Evolutionary conservation across 1,284 basidiomycete species (phyloP), one percentile per base, ranked within the genome.

Genomic region (Sanghuangporus weigelae): DNA sequence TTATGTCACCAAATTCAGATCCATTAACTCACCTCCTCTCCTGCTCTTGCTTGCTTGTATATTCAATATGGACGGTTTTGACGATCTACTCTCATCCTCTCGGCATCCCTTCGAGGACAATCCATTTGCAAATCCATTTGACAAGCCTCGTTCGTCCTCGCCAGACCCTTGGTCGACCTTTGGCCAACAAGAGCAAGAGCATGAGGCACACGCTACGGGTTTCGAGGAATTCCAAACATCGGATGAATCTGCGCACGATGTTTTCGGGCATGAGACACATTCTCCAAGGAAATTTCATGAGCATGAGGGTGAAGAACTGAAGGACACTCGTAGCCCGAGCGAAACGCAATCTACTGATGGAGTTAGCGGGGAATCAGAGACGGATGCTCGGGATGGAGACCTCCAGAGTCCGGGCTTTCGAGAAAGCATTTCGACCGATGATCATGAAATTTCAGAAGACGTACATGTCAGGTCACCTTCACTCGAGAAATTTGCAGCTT

Each of bases 71-170:
- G 85, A 86, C 71, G 78, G 81, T 69, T 93, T 93, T 74, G 90
- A 93, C 76, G 90, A 93, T 73, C 75, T 92, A 54, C 78, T 93
- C 23, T 79, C 79, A n/a, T 81, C 83, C 59, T 86, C 88, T 36
- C 80, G 82, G 63, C 78, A 76, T 68, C 80, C 78, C 46, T 76
- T 90, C 21, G 86, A 90, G 69, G 81, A 84, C 64, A 92, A 93
- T 69, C 90, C 90, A 0, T 92, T 92, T 67, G 85, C 85, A 57
- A 84, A 91, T 69, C 88, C 89, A 1, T 92, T 92, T 70, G 78
- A 80, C 23, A 81, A 82, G 64, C 72, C 72, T 16, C 81, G 88
- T 56, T 83, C 89, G 26, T 72, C 74, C 68, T 91, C 89, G 19
- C 89, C 89, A 59, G 90, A 93, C 72, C 90, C 90, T 67, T 93